Evolutionary conservation across 2,329 filamentous ascomycete species (phyloP).

Genomic region (Paraconiothyrium sp.): DNA sequence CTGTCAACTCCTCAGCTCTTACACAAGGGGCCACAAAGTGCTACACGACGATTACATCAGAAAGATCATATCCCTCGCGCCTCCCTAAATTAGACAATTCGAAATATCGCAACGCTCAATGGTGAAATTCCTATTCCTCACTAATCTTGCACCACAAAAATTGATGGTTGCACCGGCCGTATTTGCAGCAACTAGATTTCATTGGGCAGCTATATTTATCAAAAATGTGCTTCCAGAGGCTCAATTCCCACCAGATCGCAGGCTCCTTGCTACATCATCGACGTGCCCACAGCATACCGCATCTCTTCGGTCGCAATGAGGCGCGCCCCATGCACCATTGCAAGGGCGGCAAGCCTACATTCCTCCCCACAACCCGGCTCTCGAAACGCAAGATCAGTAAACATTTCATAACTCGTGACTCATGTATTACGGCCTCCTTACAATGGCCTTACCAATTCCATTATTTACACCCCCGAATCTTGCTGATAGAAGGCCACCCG

Average conservation of each 20-base stretch:
- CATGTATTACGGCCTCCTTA: not conserved
- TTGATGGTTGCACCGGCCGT: no score
- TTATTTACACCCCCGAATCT: constrained; percentile 31
- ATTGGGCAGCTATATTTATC: no score
- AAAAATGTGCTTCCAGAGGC: not conserved
- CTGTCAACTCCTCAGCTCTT: not conserved
- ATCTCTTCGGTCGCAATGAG: not conserved
- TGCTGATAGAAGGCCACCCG: constrained; percentile 28
- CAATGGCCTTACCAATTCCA: not conserved
- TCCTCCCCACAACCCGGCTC: not conserved
- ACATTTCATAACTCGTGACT: not conserved
- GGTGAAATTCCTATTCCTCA: no score
- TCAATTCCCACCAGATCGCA: not conserved
- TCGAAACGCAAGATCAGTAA: no score
- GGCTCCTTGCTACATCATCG: not conserved
- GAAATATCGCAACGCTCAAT: no score
- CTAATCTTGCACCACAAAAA: no score
- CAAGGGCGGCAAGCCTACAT: not conserved
- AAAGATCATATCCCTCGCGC: no score
- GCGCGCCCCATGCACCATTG: not conserved
- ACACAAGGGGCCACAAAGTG: not conserved
- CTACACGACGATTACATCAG: not conserved
- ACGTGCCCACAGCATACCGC: not conserved
- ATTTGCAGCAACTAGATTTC: no score
- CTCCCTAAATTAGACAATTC: no score